Base-by-base conservation (phyloP, 768 basidiomycete genomes). In the Leucocoprinus birnbaumii region DNA sequence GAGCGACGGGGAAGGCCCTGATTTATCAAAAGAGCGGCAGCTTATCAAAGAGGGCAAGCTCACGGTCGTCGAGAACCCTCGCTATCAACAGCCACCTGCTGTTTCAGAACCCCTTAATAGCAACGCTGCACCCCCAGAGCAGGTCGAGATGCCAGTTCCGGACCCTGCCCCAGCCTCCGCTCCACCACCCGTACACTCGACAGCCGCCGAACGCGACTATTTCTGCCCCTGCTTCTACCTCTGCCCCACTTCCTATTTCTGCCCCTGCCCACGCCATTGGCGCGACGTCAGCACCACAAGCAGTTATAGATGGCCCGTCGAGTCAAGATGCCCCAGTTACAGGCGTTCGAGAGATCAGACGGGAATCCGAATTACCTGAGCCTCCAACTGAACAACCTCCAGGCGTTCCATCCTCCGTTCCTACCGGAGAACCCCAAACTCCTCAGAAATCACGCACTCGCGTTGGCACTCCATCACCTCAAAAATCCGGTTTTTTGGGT, bases 21-120 rank as follows among this genome's bases (percentile, higher is more conserved):
- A 69, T 3, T 68, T 73, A 51, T 73, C 71, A 38, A 70, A 61
- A 0, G 73, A 71, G 5, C 73, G 72, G 13, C 65, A 62, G 16
- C 59, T 68, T 13, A 61, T 63, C 7, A 59, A 63, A 8, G 63
- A 63, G 31, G 65, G 63, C 1, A 66, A 70, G n/a, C 58, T 79
- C 10, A 65, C 69, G 40, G 71, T 84, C 3, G 74, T 80, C n/a
- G 84, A 85, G 61, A 86, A 86, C 59, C 76, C 80, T 13, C 73
- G 78, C 22, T 84, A 80, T 55, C 64, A 71, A 24, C 49, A 48
- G 5, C 18, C 18, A 51, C 19, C 35, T 9, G 19, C 37, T 18
- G 26, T 44, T 22, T 26, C 47, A 16, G 25, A 27, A n/a, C 37
- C 25, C 10, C 22, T 38, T 42, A 7, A 13, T 16, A 37, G 14